These are phyloP conservation scores for Oidiodendron maius DNA, from an alignment of 495 filamentous ascomycete species.

Conservation along the genomic window DNA sequence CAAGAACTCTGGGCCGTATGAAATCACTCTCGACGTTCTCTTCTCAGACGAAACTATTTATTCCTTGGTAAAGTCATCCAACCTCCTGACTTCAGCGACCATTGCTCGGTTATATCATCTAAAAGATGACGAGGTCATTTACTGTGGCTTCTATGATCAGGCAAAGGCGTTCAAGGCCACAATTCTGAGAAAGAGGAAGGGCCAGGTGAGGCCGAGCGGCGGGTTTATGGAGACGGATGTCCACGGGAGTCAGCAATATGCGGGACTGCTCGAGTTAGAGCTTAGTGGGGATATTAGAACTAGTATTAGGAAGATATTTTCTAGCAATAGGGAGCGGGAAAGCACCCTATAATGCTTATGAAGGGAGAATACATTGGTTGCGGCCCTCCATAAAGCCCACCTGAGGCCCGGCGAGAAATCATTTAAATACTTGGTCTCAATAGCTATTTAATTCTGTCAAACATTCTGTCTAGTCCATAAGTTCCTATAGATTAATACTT, in stretches of 20 bases:
- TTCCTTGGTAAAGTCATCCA: constrained; percentile 26
- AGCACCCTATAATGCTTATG: too few relatives aligned
- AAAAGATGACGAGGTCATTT: constrained; percentile 28
- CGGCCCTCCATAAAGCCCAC: too few relatives aligned
- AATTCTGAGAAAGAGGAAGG: constrained; percentile 24
- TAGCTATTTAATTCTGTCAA: too few relatives aligned
- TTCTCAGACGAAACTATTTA: constrained; percentile 31
- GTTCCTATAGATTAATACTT: too few relatives aligned
- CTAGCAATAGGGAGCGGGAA: too few relatives aligned
- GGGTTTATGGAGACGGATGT: constrained; percentile 32
- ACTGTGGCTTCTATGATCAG: constrained; percentile 35
- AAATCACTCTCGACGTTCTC: constrained; percentile 45
- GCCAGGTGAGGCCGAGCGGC: constrained; percentile 27
- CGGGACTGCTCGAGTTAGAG: constrained; percentile 39
- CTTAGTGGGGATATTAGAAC: too few relatives aligned
- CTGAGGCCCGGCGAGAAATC: too few relatives aligned
- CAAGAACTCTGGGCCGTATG: constrained; percentile 46
- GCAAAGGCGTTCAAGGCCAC: neutral
- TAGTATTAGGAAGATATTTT: too few relatives aligned
- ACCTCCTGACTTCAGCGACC: constrained; percentile 24
- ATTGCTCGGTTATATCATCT: constrained; percentile 31
- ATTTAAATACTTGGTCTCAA: too few relatives aligned
- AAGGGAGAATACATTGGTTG: too few relatives aligned
- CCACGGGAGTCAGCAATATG: constrained; percentile 11
- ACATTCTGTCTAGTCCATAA: too few relatives aligned